Conservation (phyloP, 495 filamentous ascomycete genomes). For the Aspergillus asperescens region DNA sequence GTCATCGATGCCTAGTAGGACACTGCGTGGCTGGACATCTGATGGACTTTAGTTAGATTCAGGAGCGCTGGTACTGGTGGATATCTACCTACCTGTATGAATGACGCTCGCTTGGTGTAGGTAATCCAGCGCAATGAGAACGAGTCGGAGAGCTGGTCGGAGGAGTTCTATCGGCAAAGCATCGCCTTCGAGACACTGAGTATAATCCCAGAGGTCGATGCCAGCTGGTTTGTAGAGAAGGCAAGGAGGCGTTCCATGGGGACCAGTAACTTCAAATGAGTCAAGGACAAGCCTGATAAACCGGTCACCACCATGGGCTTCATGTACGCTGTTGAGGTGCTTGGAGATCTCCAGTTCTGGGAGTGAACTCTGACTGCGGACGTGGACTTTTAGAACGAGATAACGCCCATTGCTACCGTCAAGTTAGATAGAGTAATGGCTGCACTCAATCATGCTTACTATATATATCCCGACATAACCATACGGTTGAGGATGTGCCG, state of each 20-base stretch:
- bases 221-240: slow-evolving; percentile 39
- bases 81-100: slow-evolving; percentile 34
- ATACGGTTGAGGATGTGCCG: slow-evolving; percentile 46
- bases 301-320: slow-evolving; percentile 26
- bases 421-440: slow-evolving; percentile 2
- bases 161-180: slow-evolving; percentile 21
- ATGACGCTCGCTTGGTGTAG: slow-evolving; percentile 36
- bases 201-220: slow-evolving; percentile 24
- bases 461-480: slow-evolving; percentile 44
- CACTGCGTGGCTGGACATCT: slow-evolving; percentile 26
- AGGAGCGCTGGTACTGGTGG: not conserved
- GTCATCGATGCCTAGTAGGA: slow-evolving; percentile 23
- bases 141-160: slow-evolving; percentile 20
- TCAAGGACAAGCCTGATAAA: slow-evolving; percentile 34
- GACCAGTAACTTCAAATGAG: slow-evolving; percentile 32
- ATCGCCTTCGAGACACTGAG: slow-evolving; percentile 18
- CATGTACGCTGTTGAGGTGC: slow-evolving; percentile 19
- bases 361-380: slow-evolving; percentile 11
- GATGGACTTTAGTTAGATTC: not conserved
- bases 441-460: slow-evolving; percentile 22
- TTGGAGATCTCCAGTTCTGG: slow-evolving; percentile 34
- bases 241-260: slow-evolving; percentile 37
- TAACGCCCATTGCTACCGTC: slow-evolving; percentile 25
- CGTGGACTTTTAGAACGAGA: slow-evolving; percentile 33
- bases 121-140: slow-evolving; percentile 39